Percentiles rank a stretch among this genome's conserved stretches.
These are phyloP conservation scores for Graphilbum fragrans DNA, from an alignment of 2,329 filamentous ascomycete genomes.

Conservation along the genomic window DNA sequence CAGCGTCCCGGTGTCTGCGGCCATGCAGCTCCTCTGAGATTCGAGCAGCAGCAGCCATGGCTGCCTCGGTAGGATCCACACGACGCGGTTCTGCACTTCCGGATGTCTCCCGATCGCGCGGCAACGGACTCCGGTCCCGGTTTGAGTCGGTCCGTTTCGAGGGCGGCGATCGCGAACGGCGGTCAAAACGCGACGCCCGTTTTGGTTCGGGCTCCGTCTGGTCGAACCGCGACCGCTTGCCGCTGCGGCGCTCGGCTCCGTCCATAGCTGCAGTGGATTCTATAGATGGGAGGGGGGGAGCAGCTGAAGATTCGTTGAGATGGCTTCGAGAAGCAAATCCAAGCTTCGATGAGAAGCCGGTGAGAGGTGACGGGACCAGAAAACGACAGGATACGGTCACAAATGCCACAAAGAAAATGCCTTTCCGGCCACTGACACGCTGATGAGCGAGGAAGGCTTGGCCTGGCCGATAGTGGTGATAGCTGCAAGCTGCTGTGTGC, in stretches of 20 bases:
- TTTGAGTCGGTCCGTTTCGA: conserved; percentile 52
- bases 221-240: conserved; percentile 88
- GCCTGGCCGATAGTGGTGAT: too few species aligned
- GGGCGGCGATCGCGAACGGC: conserved; percentile 76
- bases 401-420: too few species aligned
- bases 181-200: conserved; percentile 72
- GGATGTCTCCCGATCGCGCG: conserved; percentile 24
- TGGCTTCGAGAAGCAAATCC: too few species aligned
- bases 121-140: conserved; percentile 71
- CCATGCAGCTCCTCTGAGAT: conserved; percentile 77
- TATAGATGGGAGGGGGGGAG: neutral
- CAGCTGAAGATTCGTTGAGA: neutral
- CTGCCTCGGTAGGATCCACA: conserved; percentile 62
- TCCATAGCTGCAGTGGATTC: conserved; percentile 42
- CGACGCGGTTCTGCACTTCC: conserved; percentile 28
- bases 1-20: conserved; percentile 79
- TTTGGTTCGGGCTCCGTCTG: conserved; percentile 75
- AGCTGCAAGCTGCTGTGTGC: too few species aligned
- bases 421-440: too few species aligned
- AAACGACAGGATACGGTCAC: too few species aligned
- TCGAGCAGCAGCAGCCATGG: conserved; percentile 78
- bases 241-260: conserved; percentile 58
- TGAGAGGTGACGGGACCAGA: too few species aligned
- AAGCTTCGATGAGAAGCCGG: too few species aligned
- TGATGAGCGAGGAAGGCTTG: too few species aligned